Base-by-base conservation (phyloP, 352 stramenopile genomes). In the Globisporangium radiosum region DNA sequence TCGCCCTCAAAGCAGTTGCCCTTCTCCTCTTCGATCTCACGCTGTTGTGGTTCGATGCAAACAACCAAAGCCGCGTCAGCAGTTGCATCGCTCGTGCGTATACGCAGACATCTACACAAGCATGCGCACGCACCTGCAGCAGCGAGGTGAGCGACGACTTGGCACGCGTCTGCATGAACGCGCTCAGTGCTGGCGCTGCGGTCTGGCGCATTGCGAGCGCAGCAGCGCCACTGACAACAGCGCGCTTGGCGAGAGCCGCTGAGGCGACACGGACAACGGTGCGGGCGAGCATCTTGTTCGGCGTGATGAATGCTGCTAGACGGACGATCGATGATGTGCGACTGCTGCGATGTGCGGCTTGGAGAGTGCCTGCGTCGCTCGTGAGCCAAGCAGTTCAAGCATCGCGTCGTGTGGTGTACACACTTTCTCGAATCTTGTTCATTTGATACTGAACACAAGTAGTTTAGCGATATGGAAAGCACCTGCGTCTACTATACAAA, bases 11-110 rank as follows among this genome's bases (percentile, higher is more conserved):
- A 88, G 71, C 75, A 88, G 72, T 94, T 94, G 65, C 73, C 81
- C 72, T 92, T 94, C 65, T 92, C 81, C 59, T 94, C 81, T 25
- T 77, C 66, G 36, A 92, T 70, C 69, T 94, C 84, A 25, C 84
- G 84, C 78, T 88, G 25, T 33, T 33, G 25, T 33, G 25, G 25
- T 33, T 33, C 25, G 25, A 3, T 2, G 2, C 25, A 33, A 33
- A 33, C 25, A 33, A 33, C 25, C 25, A 33, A 33, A 33, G 25
- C 25, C 25, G 25, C 25, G 25, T 33, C 25, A 33, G 25, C 25
- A 33, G 25, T 33, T 33, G 25, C 25, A 33, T 33, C 25, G 25
- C 25, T 33, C 25, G 25, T 33, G 25, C 25, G 25, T 39, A 45
- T 1, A 40, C 45, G 45, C 43, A 56, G 7, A 45, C 45, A 56